Conservation (phyloP, 305 asterid species). For the Striga hermonthica region DNA sequence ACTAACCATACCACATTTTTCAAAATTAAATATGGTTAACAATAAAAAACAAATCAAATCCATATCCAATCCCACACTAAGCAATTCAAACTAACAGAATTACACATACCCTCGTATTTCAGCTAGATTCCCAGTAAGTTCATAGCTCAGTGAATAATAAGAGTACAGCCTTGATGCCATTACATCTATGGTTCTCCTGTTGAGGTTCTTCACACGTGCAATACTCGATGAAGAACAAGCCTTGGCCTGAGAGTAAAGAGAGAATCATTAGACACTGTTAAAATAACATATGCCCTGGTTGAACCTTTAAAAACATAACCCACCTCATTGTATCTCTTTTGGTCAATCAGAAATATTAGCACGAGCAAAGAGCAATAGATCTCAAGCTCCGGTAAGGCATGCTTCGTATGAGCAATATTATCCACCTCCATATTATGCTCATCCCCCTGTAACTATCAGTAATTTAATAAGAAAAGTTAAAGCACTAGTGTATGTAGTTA, state of each 20-base stretch:
- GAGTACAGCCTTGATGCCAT: constrained; percentile 76
- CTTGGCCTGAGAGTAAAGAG: constrained; percentile 55
- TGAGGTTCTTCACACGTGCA: constrained; percentile 67
- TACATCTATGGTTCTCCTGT: constrained; percentile 74
- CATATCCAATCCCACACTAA: not conserved
- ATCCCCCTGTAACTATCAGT: constrained; percentile 51
- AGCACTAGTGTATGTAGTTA: no score
- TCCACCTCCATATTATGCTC: constrained; percentile 71
- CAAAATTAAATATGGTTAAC: no score
- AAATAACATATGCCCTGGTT: no score
- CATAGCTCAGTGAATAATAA: constrained; percentile 79
- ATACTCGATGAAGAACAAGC: constrained; percentile 77
- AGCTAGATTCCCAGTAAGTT: constrained; percentile 75
- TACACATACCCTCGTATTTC: constrained; percentile 70
- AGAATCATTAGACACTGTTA: no score
- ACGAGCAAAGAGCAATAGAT: constrained; percentile 63
- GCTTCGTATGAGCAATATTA: no score
- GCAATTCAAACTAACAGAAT: not conserved
- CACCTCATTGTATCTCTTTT: constrained; percentile 70
- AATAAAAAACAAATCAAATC: no score
- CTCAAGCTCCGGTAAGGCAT: not conserved
- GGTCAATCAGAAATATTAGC: constrained; percentile 75
- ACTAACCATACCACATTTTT: no score
- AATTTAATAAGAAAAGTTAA: no score
- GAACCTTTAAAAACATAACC: no score